Evolutionary conservation across 2,329 filamentous ascomycete genomes (phyloP).

Genomic region (Acarospora socialis): DNA sequence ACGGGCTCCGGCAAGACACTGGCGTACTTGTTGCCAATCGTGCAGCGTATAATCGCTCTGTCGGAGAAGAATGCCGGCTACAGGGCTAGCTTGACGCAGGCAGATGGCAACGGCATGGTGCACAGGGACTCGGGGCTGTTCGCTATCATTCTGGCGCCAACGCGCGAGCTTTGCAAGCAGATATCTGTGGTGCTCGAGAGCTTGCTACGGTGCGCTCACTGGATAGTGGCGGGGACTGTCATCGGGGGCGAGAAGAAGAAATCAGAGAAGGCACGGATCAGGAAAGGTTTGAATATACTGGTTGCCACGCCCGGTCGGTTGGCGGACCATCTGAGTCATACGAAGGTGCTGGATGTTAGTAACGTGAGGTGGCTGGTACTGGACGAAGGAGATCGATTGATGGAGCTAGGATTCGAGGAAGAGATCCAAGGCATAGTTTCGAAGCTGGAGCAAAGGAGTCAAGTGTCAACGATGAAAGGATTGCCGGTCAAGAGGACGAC

Average conservation of each 20-base stretch:
- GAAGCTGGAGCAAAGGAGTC: conserved; percentile 55
- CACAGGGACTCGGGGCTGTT: conserved; percentile 81
- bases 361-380: conserved; percentile 87
- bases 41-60: conserved; percentile 73
- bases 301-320: conserved; percentile 88
- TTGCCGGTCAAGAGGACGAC: conserved; percentile 66
- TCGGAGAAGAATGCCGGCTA: no score
- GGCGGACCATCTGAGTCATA: conserved; percentile 84
- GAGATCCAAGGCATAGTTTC: conserved; percentile 79
- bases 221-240: conserved; percentile 83
- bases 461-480: conserved; percentile 42
- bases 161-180: conserved; percentile 86
- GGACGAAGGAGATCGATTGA: conserved; percentile 92
- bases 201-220: conserved; percentile 75
- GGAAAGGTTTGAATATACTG: conserved; percentile 90
- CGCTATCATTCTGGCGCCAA: conserved; percentile 85
- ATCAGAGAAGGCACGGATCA: conserved; percentile 79
- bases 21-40: conserved; percentile 84
- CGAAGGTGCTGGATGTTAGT: conserved; percentile 72
- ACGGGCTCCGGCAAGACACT: conserved; percentile 96
- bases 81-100: conserved; percentile 35
- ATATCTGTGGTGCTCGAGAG: conserved; percentile 78
- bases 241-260: conserved; percentile 60
- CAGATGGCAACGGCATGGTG: conserved; percentile 38
- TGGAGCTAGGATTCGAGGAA: conserved; percentile 95